Percentiles rank a stretch among this genome's conserved stretches.
phyloP scores from a whole-genome alignment of 495 filamentous ascomycete genomes.

The Pyronema domesticum region DNA sequence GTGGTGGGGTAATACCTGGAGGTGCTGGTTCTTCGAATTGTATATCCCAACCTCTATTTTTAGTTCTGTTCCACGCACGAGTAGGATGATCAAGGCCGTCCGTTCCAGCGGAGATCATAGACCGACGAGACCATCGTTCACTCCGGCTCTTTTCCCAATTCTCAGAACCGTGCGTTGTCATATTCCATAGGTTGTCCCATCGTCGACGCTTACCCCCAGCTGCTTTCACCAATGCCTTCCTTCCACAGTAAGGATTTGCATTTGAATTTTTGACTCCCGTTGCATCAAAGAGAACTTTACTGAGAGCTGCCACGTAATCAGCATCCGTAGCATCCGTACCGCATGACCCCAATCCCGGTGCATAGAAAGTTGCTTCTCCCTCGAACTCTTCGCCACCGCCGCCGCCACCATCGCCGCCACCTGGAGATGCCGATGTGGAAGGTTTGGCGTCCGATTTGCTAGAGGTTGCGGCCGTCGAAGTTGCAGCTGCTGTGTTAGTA shows the following conservation, averaged over 20 bases:
- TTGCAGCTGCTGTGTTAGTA: not conserved
- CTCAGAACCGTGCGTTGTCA: conserved; percentile 1
- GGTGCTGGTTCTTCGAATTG: not conserved
- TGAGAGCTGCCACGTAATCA: conserved; percentile 19
- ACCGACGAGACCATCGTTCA: not conserved
- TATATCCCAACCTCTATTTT: not conserved
- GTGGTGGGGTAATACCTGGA: conserved; percentile 13
- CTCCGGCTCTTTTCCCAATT: conserved; percentile 4
- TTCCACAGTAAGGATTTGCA: conserved; percentile 21
- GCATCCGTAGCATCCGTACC: conserved; percentile 19
- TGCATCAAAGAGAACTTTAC: conserved; percentile 19
- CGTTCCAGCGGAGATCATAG: not conserved
- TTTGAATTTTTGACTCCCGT: conserved; percentile 18
- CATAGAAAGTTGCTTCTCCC: conserved; percentile 23
- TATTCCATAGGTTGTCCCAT: conserved; percentile 7
- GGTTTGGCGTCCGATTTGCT: not conserved
- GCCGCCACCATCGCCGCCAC: not conserved
- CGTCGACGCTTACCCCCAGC: not conserved
- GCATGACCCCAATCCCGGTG: conserved; percentile 21
- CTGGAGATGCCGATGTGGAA: not conserved
- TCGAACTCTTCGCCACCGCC: conserved; percentile 10
- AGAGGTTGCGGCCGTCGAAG: not conserved
- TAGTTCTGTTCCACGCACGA: not conserved
- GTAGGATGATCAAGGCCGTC: not conserved
- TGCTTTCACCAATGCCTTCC: conserved; percentile 17